These are phyloP conservation scores for Peniophora sp. DNA, from an alignment of 1,284 basidiomycete species.

Conservation along the genomic window DNA sequence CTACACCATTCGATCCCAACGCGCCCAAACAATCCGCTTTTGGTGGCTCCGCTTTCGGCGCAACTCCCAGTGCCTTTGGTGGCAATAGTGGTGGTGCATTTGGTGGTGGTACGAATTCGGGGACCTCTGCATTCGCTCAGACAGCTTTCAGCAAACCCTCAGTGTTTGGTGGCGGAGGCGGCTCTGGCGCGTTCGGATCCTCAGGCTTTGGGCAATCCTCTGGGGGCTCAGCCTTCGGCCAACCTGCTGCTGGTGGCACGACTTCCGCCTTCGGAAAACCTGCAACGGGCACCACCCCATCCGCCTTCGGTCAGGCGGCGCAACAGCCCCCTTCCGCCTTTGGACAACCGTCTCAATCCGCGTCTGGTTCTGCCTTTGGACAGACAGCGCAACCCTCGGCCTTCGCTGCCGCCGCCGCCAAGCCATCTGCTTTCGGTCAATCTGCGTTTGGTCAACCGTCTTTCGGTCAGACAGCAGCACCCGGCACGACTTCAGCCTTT, in stretches of 20 bases:
- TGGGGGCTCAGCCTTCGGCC: constrained; percentile 27
- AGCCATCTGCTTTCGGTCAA: constrained; percentile 25
- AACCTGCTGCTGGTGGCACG: constrained; percentile 25
- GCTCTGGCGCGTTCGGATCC: constrained; percentile 18
- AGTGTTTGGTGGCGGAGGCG: constrained; percentile 14
- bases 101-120: background rate
- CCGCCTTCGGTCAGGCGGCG: constrained; percentile 26
- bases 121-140: constrained; percentile 14
- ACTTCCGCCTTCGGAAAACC: constrained; percentile 17
- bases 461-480: constrained; percentile 15
- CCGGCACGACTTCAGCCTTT: constrained; percentile 20
- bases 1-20: constrained; percentile 13
- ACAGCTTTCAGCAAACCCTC: constrained; percentile 13
- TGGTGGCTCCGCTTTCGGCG: constrained; percentile 16
- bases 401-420: background rate
- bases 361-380: background rate
- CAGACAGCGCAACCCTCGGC: background rate
- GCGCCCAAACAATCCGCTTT: constrained; percentile 11
- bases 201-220: constrained; percentile 24
- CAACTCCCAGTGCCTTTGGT: constrained; percentile 1
- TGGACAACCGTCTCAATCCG: constrained; percentile 16
- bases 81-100: background rate
- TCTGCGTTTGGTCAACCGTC: constrained; percentile 24
- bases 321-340: constrained; percentile 19
- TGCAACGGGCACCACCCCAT: constrained; percentile 9